Evolutionary conservation across 768 basidiomycete genomes (phyloP), one percentile per base, ranked within the genome.

Genomic region (Candolleomyces eurysporus): DNA sequence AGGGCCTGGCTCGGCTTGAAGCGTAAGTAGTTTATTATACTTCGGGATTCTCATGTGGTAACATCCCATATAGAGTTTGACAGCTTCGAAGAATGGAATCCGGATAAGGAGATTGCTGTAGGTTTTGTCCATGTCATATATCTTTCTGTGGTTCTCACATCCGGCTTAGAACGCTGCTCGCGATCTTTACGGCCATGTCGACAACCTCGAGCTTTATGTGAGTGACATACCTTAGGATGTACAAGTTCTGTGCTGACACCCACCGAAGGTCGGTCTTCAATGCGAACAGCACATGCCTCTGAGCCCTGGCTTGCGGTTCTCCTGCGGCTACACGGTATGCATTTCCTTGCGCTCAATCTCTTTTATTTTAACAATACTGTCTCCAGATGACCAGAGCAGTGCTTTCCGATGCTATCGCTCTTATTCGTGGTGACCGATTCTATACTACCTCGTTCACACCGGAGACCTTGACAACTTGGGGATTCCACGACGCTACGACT

Each of bases 11-110:
- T 85, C 43, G 81, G 81, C 13, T 67, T 85, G 17, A 79, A 78
- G 66, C 70, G 79, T 76, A 40, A 13, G 73, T 69, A 42, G 1
- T 36, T 36, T 40, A 16, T 16, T 48, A 17, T 40, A 22, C 40
- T n/a, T 49, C 36, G 16, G 19, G 9, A 58, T 60, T 57, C 54
- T 17, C 32, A 40, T 55, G 13, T 26, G 22, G 7, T 51, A 13
- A 46, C 17, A 3, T 31, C 48, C 32, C 54, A 26, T 58, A 8
- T 53, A 78, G 78, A 73, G 55, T 82, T 80, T 61, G 68, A 74
- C 17, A 73, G 67, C 3, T 85, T 85, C 60, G 78, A 80, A 63
- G 82, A 85, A n/a, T 85, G 84, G 84, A 84, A 81, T 62, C 71
- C 78, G 0, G 77, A 83, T 61, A 69, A 74, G 1, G 76, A 76